Percentiles rank a stretch among this genome's conserved stretches.
Evolutionary conservation across 2,329 filamentous ascomycete species (phyloP).

Genomic region (Alternaria sp.): DNA sequence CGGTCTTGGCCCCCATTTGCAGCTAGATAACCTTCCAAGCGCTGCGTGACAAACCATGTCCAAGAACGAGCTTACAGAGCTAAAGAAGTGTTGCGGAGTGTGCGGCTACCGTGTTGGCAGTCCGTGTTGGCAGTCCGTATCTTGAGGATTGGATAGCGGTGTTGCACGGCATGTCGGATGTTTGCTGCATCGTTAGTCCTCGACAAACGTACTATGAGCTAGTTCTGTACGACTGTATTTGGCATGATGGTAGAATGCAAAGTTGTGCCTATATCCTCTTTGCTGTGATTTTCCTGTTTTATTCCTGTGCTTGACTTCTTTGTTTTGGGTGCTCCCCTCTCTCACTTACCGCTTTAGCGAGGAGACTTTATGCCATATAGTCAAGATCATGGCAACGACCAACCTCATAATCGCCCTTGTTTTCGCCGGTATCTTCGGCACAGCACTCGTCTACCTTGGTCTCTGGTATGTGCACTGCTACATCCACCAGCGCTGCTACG

Average conservation of each 20-base stretch:
- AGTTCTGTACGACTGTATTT: not conserved
- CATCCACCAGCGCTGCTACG: conserved; percentile 20
- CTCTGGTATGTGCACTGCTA: conserved; percentile 26
- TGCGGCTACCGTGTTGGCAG: not conserved
- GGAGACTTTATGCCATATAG: no score
- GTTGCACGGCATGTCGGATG: not conserved
- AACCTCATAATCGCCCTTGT: conserved; percentile 26
- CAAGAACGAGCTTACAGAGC: not conserved
- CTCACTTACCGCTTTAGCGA: no score
- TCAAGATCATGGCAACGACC: conserved; percentile 20
- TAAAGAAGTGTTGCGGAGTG: no score
- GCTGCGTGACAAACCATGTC: not conserved
- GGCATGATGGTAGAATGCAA: not conserved
- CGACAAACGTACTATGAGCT: not conserved
- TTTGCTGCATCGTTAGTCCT: not conserved
- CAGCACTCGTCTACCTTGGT: conserved; percentile 21
- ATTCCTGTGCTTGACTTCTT: no score
- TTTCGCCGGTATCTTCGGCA: conserved; percentile 29
- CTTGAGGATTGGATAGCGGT: no score
- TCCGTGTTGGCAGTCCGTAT: no score
- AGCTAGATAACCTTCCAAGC: not conserved
- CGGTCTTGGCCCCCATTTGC: not conserved
- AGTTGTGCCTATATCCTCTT: no score
- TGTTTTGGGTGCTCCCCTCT: no score
- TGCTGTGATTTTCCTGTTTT: no score